phyloP scores from a whole-genome alignment of 345 rosid species.

The Clarkia xantiana region DNA sequence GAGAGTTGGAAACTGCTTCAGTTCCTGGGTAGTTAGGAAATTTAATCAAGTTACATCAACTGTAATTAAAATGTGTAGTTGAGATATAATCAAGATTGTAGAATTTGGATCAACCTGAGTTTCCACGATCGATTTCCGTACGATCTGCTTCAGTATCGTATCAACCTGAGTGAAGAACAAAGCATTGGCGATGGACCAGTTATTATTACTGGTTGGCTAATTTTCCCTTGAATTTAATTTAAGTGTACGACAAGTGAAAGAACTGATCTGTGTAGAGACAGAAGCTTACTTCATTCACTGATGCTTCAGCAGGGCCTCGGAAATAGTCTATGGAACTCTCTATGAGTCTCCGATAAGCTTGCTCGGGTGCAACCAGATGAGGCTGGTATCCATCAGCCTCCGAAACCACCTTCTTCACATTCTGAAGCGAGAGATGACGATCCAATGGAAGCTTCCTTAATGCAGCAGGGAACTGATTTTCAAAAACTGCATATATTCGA shows the following conservation, averaged over 20 bases:
- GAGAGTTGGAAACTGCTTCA: slow-evolving; percentile 51
- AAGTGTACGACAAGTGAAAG: no score
- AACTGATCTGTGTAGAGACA: neutral
- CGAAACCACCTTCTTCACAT: slow-evolving; percentile 46
- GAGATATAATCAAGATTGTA: neutral
- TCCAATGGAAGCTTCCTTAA: slow-evolving; percentile 55
- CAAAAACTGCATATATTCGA: slow-evolving; percentile 47
- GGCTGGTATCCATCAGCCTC: slow-evolving; percentile 74
- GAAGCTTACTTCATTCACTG: slow-evolving; percentile 59
- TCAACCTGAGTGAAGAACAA: slow-evolving; percentile 30
- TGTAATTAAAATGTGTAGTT: neutral
- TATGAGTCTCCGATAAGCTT: slow-evolving; percentile 51
- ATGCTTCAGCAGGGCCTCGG: slow-evolving; percentile 59
- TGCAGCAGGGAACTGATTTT: slow-evolving; percentile 55
- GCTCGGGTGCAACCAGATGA: slow-evolving; percentile 62
- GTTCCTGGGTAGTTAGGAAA: slow-evolving; percentile 27
- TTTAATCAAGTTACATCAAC: neutral
- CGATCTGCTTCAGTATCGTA: slow-evolving; percentile 46
- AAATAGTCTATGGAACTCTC: slow-evolving; percentile 46
- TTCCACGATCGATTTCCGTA: slow-evolving; percentile 42
- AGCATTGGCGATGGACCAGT: no score
- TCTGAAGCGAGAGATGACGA: slow-evolving; percentile 44
- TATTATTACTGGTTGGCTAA: no score
- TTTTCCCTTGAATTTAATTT: neutral
- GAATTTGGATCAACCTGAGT: slow-evolving; percentile 29